Percentiles rank a stretch among this genome's conserved stretches.
Conservation (phyloP, 805 yeast species). For the Debaryomyces castellii region DNA sequence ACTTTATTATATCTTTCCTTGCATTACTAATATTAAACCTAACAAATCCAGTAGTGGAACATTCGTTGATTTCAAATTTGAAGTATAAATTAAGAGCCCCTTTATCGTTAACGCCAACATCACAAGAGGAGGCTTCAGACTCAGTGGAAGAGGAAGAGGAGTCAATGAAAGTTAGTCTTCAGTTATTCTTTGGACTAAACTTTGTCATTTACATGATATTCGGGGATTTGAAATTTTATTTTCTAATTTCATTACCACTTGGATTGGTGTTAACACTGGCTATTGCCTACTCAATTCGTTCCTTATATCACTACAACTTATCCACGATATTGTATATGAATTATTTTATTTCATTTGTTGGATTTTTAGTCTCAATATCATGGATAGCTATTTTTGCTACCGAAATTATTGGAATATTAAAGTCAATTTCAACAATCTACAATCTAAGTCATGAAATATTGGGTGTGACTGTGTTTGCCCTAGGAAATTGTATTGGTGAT, state of each 20-base stretch:
- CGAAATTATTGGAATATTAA: slow-evolving; percentile 64
- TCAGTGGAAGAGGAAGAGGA: slow-evolving; percentile 6
- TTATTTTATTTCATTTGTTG: slow-evolving; percentile 41
- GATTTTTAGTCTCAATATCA: slow-evolving; percentile 64
- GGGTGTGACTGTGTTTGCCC: slow-evolving; percentile 85
- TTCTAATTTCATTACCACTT: slow-evolving; percentile 13
- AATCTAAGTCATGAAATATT: slow-evolving; percentile 72
- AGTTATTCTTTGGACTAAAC: slow-evolving; percentile 26
- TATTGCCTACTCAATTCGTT: slow-evolving; percentile 5
- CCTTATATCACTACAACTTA: slow-evolving; percentile 5
- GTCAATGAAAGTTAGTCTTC: slow-evolving; percentile 14
- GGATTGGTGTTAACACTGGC: slow-evolving; percentile 7
- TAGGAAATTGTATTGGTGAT: slow-evolving; percentile 93
- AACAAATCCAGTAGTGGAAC: slow-evolving; percentile 34
- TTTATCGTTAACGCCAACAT: not conserved
- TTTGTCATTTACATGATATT: slow-evolving; percentile 20
- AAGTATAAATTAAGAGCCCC: slow-evolving; percentile 3
- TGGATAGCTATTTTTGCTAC: slow-evolving; percentile 72
- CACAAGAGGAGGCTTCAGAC: slow-evolving; percentile 4
- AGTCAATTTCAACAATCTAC: slow-evolving; percentile 58
- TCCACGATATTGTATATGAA: slow-evolving; percentile 13
- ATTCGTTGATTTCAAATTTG: slow-evolving; percentile 7
- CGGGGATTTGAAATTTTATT: slow-evolving; percentile 5
- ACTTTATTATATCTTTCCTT: slow-evolving; percentile 19
- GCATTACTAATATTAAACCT: slow-evolving; percentile 23